Percentiles rank a stretch among this genome's conserved stretches.
These are phyloP conservation scores for Cercospora zeina DNA, from an alignment of 2,329 filamentous ascomycete species.

Conservation along the genomic window DNA sequence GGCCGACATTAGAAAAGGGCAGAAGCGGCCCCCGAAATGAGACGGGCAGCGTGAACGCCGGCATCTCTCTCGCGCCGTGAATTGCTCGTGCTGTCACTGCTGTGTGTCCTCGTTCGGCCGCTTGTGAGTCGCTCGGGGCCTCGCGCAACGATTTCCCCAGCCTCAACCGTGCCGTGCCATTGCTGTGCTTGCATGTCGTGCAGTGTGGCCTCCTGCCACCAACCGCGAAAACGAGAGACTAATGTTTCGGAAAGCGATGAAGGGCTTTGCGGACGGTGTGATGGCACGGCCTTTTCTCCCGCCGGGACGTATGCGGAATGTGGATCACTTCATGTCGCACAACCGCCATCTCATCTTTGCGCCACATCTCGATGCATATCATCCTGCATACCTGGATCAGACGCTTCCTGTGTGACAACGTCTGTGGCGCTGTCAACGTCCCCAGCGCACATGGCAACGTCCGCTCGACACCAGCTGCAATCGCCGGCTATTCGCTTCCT, in stretches of 20 bases:
- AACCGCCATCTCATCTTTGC: background rate
- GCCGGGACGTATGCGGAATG: background rate
- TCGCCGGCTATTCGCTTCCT: background rate
- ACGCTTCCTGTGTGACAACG: background rate
- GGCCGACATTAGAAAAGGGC: constrained; percentile 3
- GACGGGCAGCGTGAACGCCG: background rate
- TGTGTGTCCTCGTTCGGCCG: background rate
- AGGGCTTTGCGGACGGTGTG: background rate
- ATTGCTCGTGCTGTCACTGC: background rate
- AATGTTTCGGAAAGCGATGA: background rate
- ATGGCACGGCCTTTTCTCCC: background rate
- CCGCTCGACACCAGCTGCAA: background rate
- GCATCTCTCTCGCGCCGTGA: background rate
- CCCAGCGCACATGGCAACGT: background rate
- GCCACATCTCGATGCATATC: background rate
- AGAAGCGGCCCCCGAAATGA: constrained; percentile 5
- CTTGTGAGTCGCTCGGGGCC: background rate
- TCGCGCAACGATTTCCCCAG: background rate
- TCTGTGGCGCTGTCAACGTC: constrained; percentile 7
- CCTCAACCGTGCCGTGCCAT: background rate
- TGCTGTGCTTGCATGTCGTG: background rate
- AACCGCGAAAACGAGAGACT: background rate
- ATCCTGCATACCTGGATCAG: background rate
- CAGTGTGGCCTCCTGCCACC: background rate
- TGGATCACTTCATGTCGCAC: background rate